Conservation (phyloP, 352 stramenopile species). For the Pythium scleroteichum region DNA sequence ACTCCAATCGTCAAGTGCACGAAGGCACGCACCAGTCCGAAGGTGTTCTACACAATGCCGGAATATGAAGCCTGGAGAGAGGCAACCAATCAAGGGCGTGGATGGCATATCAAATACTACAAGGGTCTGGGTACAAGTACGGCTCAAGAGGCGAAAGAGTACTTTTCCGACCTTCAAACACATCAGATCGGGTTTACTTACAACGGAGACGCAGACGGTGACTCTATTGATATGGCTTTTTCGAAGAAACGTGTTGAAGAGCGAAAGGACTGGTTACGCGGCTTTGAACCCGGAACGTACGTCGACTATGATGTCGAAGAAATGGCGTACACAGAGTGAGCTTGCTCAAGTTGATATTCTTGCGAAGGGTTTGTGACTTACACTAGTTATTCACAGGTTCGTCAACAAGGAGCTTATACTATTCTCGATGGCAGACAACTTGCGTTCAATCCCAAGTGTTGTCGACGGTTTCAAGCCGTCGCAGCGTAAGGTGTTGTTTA, state of each 20-base stretch:
- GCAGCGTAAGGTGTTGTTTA: constrained; percentile 98
- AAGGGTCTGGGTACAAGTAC: constrained; percentile 99
- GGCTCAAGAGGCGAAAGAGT: constrained; percentile 95
- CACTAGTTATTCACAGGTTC: constrained; percentile 89
- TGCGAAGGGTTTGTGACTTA: too few species aligned
- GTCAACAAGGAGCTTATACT: constrained; percentile 99
- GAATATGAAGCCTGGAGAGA: constrained; percentile 96
- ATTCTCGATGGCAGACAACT: constrained; percentile 98
- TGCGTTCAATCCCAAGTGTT: constrained; percentile 94
- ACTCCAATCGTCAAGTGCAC: constrained; percentile 98
- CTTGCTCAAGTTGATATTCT: not conserved
- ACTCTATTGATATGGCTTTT: constrained; percentile 97
- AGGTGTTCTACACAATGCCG: constrained; percentile 97
- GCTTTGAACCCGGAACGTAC: constrained; percentile 84
- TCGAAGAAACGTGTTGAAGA: constrained; percentile 96
- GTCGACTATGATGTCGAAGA: constrained; percentile 92
- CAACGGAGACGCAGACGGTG: constrained; percentile 84
- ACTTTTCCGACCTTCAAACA: constrained; percentile 94
- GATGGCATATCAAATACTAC: constrained; percentile 99
- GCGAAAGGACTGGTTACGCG: constrained; percentile 95
- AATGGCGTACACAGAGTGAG: constrained; percentile 92
- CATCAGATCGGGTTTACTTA: constrained; percentile 95
- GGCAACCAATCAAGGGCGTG: constrained; percentile 85
- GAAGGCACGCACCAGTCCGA: constrained; percentile 66
- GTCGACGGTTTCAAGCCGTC: constrained; percentile 99